Evolutionary conservation across 177 flowering plant genomes (phyloP).

Genomic region (Vitis hybrid): DNA sequence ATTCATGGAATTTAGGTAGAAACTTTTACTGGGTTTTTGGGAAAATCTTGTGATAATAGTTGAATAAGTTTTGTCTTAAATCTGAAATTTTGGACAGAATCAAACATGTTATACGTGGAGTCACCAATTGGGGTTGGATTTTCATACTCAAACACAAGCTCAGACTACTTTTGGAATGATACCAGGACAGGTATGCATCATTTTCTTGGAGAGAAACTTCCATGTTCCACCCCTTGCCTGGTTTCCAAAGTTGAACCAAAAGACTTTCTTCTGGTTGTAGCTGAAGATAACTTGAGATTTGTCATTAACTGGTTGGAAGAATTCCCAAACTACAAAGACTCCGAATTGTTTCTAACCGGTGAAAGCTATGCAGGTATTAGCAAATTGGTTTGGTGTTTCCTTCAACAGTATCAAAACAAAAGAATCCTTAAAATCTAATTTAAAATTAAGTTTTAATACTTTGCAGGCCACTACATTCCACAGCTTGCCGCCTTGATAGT

Average conservation of each 20-base stretch:
- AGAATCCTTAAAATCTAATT: no score
- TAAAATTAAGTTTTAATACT: no score
- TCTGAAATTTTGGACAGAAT: constrained; percentile 22
- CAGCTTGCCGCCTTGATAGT: constrained; percentile 36
- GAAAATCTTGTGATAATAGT: no score
- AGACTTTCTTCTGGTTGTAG: constrained; percentile 8
- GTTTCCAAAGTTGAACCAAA: background rate
- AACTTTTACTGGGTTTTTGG: no score
- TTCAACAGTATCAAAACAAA: no score
- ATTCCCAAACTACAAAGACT: constrained; percentile 32
- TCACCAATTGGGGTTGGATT: constrained; percentile 44
- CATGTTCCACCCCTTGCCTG: no score
- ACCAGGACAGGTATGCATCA: constrained; percentile 23
- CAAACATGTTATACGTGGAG: constrained; percentile 42
- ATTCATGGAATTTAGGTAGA: constrained; percentile 32
- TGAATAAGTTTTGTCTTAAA: no score
- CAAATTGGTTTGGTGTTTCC: no score
- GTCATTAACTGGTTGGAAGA: constrained; percentile 40
- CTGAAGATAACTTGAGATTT: constrained; percentile 36
- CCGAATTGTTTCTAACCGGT: constrained; percentile 34
- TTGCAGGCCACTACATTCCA: constrained; percentile 43
- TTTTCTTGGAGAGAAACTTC: background rate
- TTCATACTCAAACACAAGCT: constrained; percentile 41
- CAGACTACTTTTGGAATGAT: constrained; percentile 34
- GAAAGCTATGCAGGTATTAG: constrained; percentile 46